Evolutionary conservation across 495 filamentous ascomycete genomes (phyloP), one percentile per base, ranked within the genome.

Genomic region (Hyaloscypha variabilis): DNA sequence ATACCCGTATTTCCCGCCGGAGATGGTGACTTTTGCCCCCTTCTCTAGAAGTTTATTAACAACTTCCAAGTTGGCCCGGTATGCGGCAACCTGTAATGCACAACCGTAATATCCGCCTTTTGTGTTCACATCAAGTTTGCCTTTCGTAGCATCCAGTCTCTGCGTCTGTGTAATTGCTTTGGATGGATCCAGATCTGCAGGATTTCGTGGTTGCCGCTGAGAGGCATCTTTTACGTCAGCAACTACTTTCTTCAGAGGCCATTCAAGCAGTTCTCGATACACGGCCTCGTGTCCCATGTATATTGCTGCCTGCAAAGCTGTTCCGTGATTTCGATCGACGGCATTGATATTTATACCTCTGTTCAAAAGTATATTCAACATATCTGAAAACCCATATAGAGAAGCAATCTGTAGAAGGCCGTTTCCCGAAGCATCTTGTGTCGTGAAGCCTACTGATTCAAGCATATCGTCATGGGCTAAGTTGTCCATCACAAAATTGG

Each of bases 331-430:
- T 3, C 67, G 70, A 28, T 54, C 68, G 21, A 21, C 23, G 19
- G 59, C 42, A 68, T 78, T 71, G 5, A 68, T 57, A 50, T 77
- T 63, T 4, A 71, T 72, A 6, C 72, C 72, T 13, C 36, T 8
- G 8, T 65, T 46, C 1, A 75, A 57, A 8, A 77, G 64, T 1
- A 64, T 29, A 19, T 67, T 49, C 50, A 74, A 60, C 0, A 66
- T 46, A 10, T 66, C 23, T 10, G 29, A 31, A n/a, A 31, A 23
- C 21, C 60, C 60, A 24, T 24, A 5, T 11, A 54, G 39, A 31
- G 60, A 23, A 19, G 60, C 60, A 39, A 54, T 49, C 26, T 63
- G 60, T 4, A 60, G 58, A 21, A 50, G 58, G 30, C 55, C 55
- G 21, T 58, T 58, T 6, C 55, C 55, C 1, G 55, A 26, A 17